Evolutionary conservation across 148 eudicot genomes (phyloP).

Genomic region (Cornus florida): DNA sequence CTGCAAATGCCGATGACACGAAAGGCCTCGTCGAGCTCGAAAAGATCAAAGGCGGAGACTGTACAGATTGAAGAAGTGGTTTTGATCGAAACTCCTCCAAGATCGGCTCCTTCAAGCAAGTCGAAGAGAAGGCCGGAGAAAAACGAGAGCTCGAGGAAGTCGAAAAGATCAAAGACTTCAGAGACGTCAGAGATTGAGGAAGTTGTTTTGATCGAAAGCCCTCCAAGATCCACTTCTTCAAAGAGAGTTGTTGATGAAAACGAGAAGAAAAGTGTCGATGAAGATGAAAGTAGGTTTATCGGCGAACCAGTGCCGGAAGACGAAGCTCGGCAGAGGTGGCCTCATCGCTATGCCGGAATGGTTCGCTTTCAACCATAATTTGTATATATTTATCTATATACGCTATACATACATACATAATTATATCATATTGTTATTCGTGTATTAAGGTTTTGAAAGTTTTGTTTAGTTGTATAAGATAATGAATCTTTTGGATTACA

Average conservation of each 20-base stretch:
- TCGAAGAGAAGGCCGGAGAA: no score
- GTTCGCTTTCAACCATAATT: background rate
- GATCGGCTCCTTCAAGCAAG: background rate
- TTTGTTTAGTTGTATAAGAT: background rate
- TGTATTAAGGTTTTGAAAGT: background rate
- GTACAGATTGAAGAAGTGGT: no score
- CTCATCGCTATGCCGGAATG: conserved; percentile 37
- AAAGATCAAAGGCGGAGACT: no score
- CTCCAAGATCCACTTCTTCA: background rate
- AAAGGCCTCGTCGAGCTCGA: conserved; percentile 9
- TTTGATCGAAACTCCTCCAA: background rate
- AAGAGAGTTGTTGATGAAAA: conserved; percentile 11
- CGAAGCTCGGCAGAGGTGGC: conserved; percentile 52
- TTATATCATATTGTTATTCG: background rate
- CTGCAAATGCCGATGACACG: conserved; percentile 24
- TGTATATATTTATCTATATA: background rate
- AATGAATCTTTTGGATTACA: background rate
- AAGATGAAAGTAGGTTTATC: conserved; percentile 33
- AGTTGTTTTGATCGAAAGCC: no score
- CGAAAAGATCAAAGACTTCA: background rate
- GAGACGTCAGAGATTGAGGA: no score
- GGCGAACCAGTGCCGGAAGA: conserved; percentile 41
- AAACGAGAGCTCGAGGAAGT: no score
- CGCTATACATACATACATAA: background rate
- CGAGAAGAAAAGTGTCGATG: conserved; percentile 1